A percentile compares a stretch with the other conserved stretches of the same genome.
These are phyloP conservation scores for Schizophyllum amplum DNA, from an alignment of 1,284 basidiomycete species.

Conservation along the genomic window DNA sequence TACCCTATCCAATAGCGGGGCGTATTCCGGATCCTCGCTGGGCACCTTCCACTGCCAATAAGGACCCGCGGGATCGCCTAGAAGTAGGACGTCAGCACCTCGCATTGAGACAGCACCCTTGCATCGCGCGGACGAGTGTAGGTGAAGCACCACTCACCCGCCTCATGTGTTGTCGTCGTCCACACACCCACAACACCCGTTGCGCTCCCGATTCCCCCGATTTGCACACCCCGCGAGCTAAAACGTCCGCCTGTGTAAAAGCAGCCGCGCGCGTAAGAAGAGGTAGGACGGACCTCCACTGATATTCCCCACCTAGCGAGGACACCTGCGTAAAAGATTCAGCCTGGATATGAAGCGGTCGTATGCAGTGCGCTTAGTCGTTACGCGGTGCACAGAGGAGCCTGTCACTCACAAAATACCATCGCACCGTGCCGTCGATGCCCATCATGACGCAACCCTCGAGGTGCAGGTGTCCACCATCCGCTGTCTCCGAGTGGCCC, in stretches of 20 bases:
- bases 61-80: neutral
- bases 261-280: neutral
- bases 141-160: slow-evolving; percentile 29
- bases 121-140: neutral
- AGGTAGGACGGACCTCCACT: slow-evolving; percentile 42
- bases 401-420: slow-evolving; percentile 49
- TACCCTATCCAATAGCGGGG: neutral
- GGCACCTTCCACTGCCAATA: neutral
- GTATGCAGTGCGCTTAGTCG: too few relatives aligned
- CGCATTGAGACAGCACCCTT: neutral
- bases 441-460: slow-evolving; percentile 52
- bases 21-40: neutral
- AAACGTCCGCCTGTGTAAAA: slow-evolving; percentile 2
- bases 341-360: neutral
- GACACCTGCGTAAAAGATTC: slow-evolving; percentile 31
- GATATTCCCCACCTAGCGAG: slow-evolving; percentile 36
- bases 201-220: slow-evolving; percentile 54
- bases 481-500: slow-evolving; percentile 38
- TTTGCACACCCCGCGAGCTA: slow-evolving; percentile 54
- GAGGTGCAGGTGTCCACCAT: slow-evolving; percentile 20
- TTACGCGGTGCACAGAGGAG: neutral
- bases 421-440: slow-evolving; percentile 44
- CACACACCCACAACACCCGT: slow-evolving; percentile 58
- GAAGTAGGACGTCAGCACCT: too few relatives aligned
- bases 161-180: slow-evolving; percentile 52